Percentiles rank a stretch among this genome's conserved stretches.
These are phyloP conservation scores for Wickerhamomyces ciferrii DNA, from an alignment of 805 yeast species.

Conservation along the genomic window DNA sequence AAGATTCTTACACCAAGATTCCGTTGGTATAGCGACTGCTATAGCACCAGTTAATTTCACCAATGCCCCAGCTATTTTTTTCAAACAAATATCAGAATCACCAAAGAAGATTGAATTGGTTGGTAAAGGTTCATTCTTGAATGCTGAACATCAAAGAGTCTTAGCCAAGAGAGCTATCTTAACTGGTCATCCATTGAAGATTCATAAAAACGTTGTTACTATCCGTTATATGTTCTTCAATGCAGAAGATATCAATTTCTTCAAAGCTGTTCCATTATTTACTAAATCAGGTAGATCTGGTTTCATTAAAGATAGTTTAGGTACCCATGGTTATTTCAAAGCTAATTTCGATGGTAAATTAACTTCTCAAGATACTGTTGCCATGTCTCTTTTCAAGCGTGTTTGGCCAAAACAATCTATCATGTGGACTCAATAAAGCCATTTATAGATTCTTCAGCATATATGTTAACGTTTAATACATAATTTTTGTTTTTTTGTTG, in stretches of 20 bases:
- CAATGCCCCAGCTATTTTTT: slow-evolving; percentile 79
- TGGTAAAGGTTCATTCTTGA: slow-evolving; percentile 87
- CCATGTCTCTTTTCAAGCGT: slow-evolving; percentile 90
- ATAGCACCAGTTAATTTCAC: slow-evolving; percentile 85
- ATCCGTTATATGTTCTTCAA: slow-evolving; percentile 97
- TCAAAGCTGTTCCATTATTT: slow-evolving; percentile 86
- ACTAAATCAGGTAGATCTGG: slow-evolving; percentile 94
- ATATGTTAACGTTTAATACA: background rate
- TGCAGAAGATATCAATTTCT: slow-evolving; percentile 81
- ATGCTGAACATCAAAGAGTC: slow-evolving; percentile 79
- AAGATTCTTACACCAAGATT: slow-evolving; percentile 76
- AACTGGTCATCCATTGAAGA: slow-evolving; percentile 94
- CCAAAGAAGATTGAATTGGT: slow-evolving; percentile 53
- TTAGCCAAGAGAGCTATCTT: slow-evolving; percentile 83
- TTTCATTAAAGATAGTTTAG: slow-evolving; percentile 89
- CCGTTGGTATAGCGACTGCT: slow-evolving; percentile 72
- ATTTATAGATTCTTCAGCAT: background rate
- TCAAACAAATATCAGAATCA: slow-evolving; percentile 51
- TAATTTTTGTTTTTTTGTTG: background rate
- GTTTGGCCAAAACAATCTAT: slow-evolving; percentile 71
- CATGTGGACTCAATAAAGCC: slow-evolving; percentile 23
- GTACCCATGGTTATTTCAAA: slow-evolving; percentile 98
- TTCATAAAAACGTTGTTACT: slow-evolving; percentile 88
- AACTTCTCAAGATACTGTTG: slow-evolving; percentile 88
- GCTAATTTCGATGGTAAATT: slow-evolving; percentile 90